Conservation (phyloP, 768 basidiomycete genomes). For the Cystobasidium onofrii region DNA sequence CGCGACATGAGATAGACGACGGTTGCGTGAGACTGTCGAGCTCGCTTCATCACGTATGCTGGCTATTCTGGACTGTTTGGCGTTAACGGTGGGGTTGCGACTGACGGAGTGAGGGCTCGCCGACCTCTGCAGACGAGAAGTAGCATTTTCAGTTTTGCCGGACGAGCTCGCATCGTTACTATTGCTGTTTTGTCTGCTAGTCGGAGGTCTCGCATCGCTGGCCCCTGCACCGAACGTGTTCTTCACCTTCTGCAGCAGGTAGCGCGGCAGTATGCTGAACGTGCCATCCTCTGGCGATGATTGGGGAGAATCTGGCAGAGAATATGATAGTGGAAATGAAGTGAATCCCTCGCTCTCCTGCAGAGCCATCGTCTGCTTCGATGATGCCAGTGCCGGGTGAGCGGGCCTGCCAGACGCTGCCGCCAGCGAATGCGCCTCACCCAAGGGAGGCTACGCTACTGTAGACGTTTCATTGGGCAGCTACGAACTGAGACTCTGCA, state of each 20-base stretch:
- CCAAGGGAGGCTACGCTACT: not conserved
- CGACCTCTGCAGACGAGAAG: not conserved
- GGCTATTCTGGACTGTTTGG: not conserved
- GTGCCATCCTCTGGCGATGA: constrained; percentile 13
- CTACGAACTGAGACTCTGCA: not conserved
- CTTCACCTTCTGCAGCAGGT: constrained; percentile 26
- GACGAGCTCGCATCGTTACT: not conserved
- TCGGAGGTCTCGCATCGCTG: not conserved
- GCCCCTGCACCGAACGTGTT: constrained; percentile 12
- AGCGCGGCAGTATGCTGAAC: constrained; percentile 30
- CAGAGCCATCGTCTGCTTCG: not conserved
- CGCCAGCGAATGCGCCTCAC: not conserved
- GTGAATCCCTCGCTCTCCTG: constrained; percentile 2
- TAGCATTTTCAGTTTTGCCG: not conserved
- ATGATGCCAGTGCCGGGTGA: not conserved
- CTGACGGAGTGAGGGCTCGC: not conserved
- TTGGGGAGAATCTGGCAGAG: constrained; percentile 1
- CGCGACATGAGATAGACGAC: not conserved
- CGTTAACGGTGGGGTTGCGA: not conserved
- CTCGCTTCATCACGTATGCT: constrained; percentile 3
- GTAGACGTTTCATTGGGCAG: not conserved
- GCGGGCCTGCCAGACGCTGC: not conserved
- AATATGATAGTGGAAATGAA: constrained; percentile 8
- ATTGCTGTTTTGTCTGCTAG: constrained; percentile 6
- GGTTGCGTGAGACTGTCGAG: constrained; percentile 12